Conservation (phyloP, 805 yeast genomes). For the Suhomyces canberraensis region DNA sequence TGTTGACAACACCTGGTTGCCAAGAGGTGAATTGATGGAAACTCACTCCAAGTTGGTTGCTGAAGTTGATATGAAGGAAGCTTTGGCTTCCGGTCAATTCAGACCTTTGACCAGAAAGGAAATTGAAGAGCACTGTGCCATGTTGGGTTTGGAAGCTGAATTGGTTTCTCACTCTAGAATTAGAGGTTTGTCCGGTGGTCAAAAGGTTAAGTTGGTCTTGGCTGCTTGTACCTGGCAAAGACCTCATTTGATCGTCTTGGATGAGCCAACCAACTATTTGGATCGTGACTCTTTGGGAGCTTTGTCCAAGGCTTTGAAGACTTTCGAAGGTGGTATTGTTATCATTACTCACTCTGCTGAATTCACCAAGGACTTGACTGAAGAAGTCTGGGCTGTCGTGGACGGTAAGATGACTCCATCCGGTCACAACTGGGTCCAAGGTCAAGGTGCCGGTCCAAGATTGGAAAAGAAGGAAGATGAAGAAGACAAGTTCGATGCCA, state of each 20-base stretch:
- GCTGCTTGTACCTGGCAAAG: slow-evolving; percentile 99
- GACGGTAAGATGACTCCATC: slow-evolving; percentile 99
- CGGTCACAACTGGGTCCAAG: slow-evolving; percentile 99
- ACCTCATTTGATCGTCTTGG: slow-evolving; percentile 98
- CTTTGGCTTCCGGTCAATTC: slow-evolving; percentile 99
- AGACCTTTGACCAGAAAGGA: slow-evolving; percentile 99
- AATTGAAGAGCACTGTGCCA: slow-evolving; percentile 97
- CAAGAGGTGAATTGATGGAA: slow-evolving; percentile 98
- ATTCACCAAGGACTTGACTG: slow-evolving; percentile 98
- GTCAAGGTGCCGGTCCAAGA: slow-evolving; percentile 99
- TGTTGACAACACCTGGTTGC: slow-evolving; percentile 99
- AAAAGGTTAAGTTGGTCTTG: slow-evolving; percentile 98
- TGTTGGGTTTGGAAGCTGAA: slow-evolving; percentile 98
- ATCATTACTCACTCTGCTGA: slow-evolving; percentile 99
- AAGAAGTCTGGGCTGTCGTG: slow-evolving; percentile 99
- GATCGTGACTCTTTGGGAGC: slow-evolving; percentile 99
- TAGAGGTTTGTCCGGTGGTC: slow-evolving; percentile 99
- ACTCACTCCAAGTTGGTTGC: slow-evolving; percentile 97
- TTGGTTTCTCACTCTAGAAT: slow-evolving; percentile 99
- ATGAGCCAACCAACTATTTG: slow-evolving; percentile 99
- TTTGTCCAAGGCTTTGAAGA: slow-evolving; percentile 96
- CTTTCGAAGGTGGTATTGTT: slow-evolving; percentile 99
- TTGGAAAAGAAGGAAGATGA: slow-evolving; percentile 93
- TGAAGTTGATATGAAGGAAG: slow-evolving; percentile 99
- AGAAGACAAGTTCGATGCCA: slow-evolving; percentile 98